These are phyloP conservation scores for Phytomonas sp. DNA, from an alignment of 208 protist genomes.

Conservation along the genomic window DNA sequence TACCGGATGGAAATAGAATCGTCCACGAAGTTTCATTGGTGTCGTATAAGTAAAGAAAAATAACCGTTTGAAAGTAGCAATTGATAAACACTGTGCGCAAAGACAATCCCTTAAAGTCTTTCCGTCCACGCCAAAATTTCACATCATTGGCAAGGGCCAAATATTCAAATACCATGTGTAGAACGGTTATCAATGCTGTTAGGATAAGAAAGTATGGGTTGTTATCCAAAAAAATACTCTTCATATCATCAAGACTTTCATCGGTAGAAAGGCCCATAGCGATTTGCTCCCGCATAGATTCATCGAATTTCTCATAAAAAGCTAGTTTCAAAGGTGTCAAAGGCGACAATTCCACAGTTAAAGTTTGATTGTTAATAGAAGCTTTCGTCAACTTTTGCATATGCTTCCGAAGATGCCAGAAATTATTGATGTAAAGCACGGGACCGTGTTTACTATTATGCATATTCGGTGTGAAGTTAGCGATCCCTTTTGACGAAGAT, in stretches of 20 bases:
- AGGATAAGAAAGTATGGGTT: slow-evolving; percentile 91
- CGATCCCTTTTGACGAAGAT: slow-evolving; percentile 35
- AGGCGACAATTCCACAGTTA: slow-evolving; percentile 37
- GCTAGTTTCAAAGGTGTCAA: slow-evolving; percentile 54
- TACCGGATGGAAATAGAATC: slow-evolving; percentile 81
- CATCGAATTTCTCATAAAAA: slow-evolving; percentile 78
- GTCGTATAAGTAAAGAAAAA: slow-evolving; percentile 98
- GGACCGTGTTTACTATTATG: slow-evolving; percentile 63
- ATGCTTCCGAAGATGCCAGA: slow-evolving; percentile 89
- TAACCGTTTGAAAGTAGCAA: slow-evolving; percentile 90
- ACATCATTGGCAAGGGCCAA: slow-evolving; percentile 98
- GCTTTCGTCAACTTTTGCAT: slow-evolving; percentile 23
- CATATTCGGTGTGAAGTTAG: slow-evolving; percentile 31
- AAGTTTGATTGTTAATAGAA: slow-evolving; percentile 15
- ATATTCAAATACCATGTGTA: slow-evolving; percentile 98
- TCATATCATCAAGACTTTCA: slow-evolving; percentile 66
- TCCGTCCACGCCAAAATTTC: slow-evolving; percentile 78
- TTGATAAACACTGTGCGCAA: slow-evolving; percentile 93
- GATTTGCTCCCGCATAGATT: slow-evolving; percentile 62
- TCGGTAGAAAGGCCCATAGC: slow-evolving; percentile 43
- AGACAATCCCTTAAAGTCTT: slow-evolving; percentile 95
- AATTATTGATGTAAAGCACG: slow-evolving; percentile 91
- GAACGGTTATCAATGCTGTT: slow-evolving; percentile 91
- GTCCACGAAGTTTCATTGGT: slow-evolving; percentile 90
- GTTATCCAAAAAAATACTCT: slow-evolving; percentile 95